phyloP scores from a whole-genome alignment of 257 asterid species.

The Pogostemon cablin region DNA sequence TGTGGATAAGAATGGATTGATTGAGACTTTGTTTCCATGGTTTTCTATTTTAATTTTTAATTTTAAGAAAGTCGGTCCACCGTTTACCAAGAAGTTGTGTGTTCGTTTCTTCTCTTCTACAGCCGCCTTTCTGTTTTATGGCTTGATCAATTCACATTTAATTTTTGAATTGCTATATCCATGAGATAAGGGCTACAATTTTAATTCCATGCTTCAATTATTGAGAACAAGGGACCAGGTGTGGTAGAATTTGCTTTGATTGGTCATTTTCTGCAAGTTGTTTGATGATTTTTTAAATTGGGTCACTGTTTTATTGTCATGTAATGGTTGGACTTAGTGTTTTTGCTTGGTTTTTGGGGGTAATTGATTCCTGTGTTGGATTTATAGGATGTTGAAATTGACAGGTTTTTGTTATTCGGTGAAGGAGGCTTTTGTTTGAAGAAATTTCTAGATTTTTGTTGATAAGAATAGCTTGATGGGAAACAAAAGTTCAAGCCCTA shows the following conservation, averaged over 20 bases:
- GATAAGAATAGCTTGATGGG: constrained; percentile 67
- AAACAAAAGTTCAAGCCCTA: constrained; percentile 64
- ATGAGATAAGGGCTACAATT: not conserved
- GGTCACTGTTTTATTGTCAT: constrained; percentile 18
- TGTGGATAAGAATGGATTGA: constrained; percentile 10
- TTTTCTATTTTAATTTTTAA: not conserved
- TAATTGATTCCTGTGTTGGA: constrained; percentile 21
- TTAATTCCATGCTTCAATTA: constrained; percentile 17
- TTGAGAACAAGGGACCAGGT: not conserved
- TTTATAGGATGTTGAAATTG: constrained; percentile 35
- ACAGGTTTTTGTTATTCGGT: constrained; percentile 34
- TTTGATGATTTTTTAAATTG: constrained; percentile 20
- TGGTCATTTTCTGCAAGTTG: not conserved
- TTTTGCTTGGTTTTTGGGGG: constrained; percentile 21
- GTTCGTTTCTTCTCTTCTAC: constrained; percentile 16
- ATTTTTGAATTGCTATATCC: constrained; percentile 25
- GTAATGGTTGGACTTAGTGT: constrained; percentile 12
- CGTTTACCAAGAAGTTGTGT: constrained; percentile 28
- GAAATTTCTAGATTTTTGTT: constrained; percentile 24
- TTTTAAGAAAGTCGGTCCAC: constrained; percentile 30
- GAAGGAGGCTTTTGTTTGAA: constrained; percentile 22
- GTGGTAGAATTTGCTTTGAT: constrained; percentile 19
- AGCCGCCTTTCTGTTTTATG: constrained; percentile 28
- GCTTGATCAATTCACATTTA: constrained; percentile 18
- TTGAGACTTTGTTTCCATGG: constrained; percentile 12